Evolutionary conservation across 345 rosid genomes (phyloP).

Genomic region (Lepidium sativum): DNA sequence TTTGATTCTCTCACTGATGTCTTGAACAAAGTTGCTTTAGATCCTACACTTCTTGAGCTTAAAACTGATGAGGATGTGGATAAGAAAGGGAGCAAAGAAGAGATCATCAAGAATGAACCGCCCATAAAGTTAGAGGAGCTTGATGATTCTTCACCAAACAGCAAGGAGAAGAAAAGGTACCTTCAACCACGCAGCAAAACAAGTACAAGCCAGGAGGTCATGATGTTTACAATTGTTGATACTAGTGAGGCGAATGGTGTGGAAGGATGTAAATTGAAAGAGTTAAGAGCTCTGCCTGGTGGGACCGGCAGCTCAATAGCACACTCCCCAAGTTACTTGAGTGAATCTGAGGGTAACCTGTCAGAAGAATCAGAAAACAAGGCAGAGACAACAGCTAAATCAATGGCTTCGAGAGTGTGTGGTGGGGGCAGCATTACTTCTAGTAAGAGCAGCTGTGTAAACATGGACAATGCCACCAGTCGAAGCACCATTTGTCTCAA

Average conservation of each 20-base stretch:
- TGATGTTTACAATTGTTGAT: constrained; percentile 54
- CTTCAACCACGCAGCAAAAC: constrained; percentile 55
- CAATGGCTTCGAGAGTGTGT: constrained; percentile 27
- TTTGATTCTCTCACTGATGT: constrained; percentile 71
- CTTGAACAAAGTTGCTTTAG: constrained; percentile 52
- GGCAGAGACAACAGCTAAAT: constrained; percentile 32
- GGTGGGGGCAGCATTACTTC: constrained; percentile 28
- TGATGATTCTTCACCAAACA: constrained; percentile 18
- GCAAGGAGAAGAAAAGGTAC: constrained; percentile 31
- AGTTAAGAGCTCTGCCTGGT: constrained; percentile 45
- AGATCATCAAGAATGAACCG: constrained; percentile 26
- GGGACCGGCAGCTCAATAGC: constrained; percentile 21
- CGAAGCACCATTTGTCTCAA: constrained; percentile 4
- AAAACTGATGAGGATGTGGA: constrained; percentile 29
- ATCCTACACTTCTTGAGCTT: constrained; percentile 59
- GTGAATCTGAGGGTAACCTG: constrained; percentile 33
- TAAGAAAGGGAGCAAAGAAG: constrained; percentile 25
- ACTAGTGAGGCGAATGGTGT: constrained; percentile 37
- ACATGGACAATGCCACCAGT: constrained; percentile 15
- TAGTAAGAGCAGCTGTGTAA: constrained; percentile 20
- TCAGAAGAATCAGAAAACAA: constrained; percentile 35
- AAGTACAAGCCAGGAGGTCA: constrained; percentile 19
- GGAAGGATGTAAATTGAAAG: constrained; percentile 32
- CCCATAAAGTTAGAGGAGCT: constrained; percentile 1
- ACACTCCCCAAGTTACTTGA: constrained; percentile 28